Conservation (phyloP, 2,329 filamentous ascomycete species). For the Alternaria atra region DNA sequence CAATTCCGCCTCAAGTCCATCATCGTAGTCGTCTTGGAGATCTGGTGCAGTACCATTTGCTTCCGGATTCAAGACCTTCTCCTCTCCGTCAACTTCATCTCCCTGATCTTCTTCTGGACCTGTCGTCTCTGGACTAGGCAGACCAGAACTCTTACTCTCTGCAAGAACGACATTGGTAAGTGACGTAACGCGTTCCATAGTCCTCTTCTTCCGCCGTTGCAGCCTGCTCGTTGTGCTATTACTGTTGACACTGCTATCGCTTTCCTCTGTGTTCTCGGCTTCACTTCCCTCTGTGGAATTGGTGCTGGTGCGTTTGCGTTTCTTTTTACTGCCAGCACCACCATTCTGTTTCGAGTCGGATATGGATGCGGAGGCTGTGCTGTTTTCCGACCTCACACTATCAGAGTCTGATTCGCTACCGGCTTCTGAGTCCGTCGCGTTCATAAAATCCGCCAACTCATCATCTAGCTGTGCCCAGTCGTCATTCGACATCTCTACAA, state of each 20-base stretch:
- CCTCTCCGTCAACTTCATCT: slow-evolving; percentile 58
- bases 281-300: slow-evolving; percentile 47
- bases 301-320: slow-evolving; percentile 49
- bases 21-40: slow-evolving; percentile 64
- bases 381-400: slow-evolving; percentile 44
- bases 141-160: slow-evolving; percentile 49
- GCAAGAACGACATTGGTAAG: slow-evolving; percentile 55
- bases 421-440: slow-evolving; percentile 51
- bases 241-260: slow-evolving; percentile 48
- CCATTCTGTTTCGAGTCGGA: slow-evolving; percentile 30
- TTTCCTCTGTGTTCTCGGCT: slow-evolving; percentile 46
- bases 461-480: slow-evolving; percentile 66
- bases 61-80: slow-evolving; percentile 52
- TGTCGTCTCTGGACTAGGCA: slow-evolving; percentile 52
- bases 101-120: slow-evolving; percentile 51
- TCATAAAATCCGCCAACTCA: slow-evolving; percentile 79
- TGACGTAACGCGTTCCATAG: slow-evolving; percentile 57
- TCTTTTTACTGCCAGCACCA: slow-evolving; percentile 31
- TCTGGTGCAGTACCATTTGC: slow-evolving; percentile 40
- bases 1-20: slow-evolving; percentile 55
- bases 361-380: slow-evolving; percentile 17
- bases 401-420: slow-evolving; percentile 45
- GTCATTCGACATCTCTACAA: slow-evolving; percentile 37
- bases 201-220: slow-evolving; percentile 59
- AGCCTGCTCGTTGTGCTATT: slow-evolving; percentile 51